Base-by-base conservation (phyloP, 495 filamentous ascomycete species). In the Bacidia gigantensis region DNA sequence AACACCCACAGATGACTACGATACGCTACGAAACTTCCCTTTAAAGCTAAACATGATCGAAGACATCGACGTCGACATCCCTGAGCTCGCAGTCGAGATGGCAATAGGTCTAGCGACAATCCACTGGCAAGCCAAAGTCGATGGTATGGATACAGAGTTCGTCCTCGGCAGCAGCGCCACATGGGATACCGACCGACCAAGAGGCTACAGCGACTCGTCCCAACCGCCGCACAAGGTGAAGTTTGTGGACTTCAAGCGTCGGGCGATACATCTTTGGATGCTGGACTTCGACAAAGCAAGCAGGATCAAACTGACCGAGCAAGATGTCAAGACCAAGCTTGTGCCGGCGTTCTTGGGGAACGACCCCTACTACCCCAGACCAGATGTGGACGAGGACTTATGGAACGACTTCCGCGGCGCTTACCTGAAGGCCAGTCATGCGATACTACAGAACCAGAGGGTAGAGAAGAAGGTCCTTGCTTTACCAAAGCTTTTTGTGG, bases 251-350 rank as follows among this genome's bases (percentile, higher is more conserved):
- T 47, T 51, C 38, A 46, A 54, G 11, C 44, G 47, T 11, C 21
- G 56, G 26, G n/a, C 39, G 26, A 3, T 55, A 0, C 46, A 55
- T 32, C 40, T 73, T 46, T 76, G 71, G 72, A 46, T 72, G n/a
- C 57, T 77, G 1, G 72, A 77, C 46, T 76, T 74, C 52, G 68
- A 74, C 56, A 59, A 64, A 14, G 67, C 67, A 41, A 60, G 51
- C 0, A 3, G 10, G 29, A 63, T 72, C 9, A 25, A 57, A 1
- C 62, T 71, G 54, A 63, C 67, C 11, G 39, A 32, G 11, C 26
- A 62, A 1, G 67, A 69, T 2, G 56, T 71, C 1, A 14, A 60
- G 41, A 44, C 9, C 5, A 55, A 67, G 25, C 69, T 67, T 3
- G 64, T 65, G 2, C 52, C 45, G 11, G 63, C 62, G 0, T 72